Conservation (phyloP, 495 filamentous ascomycete genomes). For the Tuber indicum region DNA sequence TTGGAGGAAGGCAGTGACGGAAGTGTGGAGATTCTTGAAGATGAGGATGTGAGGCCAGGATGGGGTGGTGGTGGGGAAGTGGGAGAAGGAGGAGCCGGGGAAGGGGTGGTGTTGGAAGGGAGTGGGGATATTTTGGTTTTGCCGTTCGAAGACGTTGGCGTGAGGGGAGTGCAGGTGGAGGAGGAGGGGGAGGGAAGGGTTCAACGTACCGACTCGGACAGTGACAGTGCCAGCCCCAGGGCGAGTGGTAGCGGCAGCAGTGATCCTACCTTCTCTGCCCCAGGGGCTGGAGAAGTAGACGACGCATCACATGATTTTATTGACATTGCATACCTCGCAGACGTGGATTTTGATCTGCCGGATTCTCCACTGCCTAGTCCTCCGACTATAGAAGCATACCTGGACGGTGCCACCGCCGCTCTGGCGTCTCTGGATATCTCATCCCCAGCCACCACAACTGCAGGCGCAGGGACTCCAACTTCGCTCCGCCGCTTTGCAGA, state of each 20-base stretch:
- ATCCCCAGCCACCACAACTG: neutral
- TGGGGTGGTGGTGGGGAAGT: neutral
- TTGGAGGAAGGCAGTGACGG: neutral
- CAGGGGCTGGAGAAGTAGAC: neutral
- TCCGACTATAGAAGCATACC: neutral
- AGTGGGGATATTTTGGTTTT: neutral
- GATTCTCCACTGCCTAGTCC: neutral
- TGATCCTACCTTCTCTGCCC: neutral
- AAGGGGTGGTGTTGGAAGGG: neutral
- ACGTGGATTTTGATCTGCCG: constrained; percentile 16
- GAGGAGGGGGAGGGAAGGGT: neutral
- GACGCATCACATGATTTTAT: constrained; percentile 13
- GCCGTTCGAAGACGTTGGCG: neutral
- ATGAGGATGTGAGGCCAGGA: neutral
- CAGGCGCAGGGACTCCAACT: constrained; percentile 11
- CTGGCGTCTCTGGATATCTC: neutral
- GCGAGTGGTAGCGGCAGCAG: neutral
- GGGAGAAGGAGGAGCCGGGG: neutral
- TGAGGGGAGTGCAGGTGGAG: neutral
- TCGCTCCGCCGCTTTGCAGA: constrained; percentile 17
- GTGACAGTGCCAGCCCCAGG: neutral
- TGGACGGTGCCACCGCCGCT: neutral
- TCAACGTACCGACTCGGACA: neutral
- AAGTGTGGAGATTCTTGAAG: neutral
- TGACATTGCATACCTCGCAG: constrained; percentile 30